Percentiles rank a stretch among this genome's conserved stretches.
These are phyloP conservation scores for Bipolaris gigantea DNA, from an alignment of 2,329 filamentous ascomycete species.

Conservation along the genomic window DNA sequence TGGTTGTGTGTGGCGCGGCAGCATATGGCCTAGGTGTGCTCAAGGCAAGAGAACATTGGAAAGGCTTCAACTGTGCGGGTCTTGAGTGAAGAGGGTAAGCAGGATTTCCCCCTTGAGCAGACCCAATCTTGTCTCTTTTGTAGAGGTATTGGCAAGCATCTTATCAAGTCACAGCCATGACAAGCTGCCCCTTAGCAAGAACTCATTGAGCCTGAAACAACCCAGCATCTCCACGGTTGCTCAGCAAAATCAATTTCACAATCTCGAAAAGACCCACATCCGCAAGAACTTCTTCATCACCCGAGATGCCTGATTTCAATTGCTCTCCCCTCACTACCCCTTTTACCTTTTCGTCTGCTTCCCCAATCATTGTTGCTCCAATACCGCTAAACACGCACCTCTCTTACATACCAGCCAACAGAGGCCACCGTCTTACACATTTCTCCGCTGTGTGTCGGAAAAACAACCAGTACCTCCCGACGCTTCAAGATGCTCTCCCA, in stretches of 20 bases:
- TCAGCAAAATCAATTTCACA: constrained; percentile 4
- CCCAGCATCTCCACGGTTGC: constrained; percentile 9
- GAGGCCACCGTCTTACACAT: not conserved
- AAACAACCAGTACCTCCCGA: not conserved
- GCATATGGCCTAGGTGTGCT: constrained; percentile 38
- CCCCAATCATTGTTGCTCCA: constrained; percentile 10
- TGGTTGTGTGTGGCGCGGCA: constrained; percentile 49
- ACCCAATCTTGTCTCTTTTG: not conserved
- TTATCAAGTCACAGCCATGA: not conserved
- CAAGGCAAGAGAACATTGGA: constrained; percentile 40
- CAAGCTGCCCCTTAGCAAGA: not conserved
- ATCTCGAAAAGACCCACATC: not conserved
- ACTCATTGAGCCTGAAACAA: not conserved
- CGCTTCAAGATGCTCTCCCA: not conserved
- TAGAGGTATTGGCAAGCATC: not conserved
- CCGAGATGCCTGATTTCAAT: constrained; percentile 5
- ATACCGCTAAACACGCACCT: constrained; percentile 14
- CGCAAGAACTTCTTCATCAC: not conserved
- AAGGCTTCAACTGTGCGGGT: not conserved
- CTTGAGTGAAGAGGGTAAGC: not conserved
- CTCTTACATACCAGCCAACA: constrained; percentile 6
- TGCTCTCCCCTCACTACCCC: too few species aligned
- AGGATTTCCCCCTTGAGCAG: not conserved
- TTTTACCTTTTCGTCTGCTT: not conserved
- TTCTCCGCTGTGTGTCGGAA: not conserved